These are phyloP conservation scores for Xylaria polymorpha DNA, from an alignment of 2,329 filamentous ascomycete species.

Conservation along the genomic window DNA sequence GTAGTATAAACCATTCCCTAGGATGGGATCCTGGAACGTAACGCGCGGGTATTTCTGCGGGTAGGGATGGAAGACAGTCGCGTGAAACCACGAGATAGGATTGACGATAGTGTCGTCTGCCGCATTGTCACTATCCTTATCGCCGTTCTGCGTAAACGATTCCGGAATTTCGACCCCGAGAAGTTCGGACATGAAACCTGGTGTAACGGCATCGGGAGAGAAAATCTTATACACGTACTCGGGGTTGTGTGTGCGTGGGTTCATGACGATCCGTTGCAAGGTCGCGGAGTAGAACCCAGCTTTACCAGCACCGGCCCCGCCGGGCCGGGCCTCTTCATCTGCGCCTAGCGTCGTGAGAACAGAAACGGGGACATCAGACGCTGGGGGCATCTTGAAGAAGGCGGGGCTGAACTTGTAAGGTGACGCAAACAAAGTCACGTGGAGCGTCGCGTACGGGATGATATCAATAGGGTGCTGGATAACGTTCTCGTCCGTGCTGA, in stretches of 20 bases:
- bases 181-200: constrained; percentile 64
- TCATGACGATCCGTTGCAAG: constrained; percentile 72
- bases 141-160: constrained; percentile 48
- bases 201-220: constrained; percentile 64
- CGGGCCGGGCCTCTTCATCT: constrained; percentile 63
- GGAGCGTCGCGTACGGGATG: constrained; percentile 86
- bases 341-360: constrained; percentile 84
- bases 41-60: constrained; percentile 85
- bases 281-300: constrained; percentile 89
- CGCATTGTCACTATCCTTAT: constrained; percentile 46
- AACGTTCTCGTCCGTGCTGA: constrained; percentile 61
- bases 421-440: constrained; percentile 90
- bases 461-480: constrained; percentile 77
- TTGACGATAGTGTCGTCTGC: constrained; percentile 51
- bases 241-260: constrained; percentile 64
- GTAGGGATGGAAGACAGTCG: constrained; percentile 85
- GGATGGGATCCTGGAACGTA: constrained; percentile 83
- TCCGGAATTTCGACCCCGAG: constrained; percentile 62
- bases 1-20: constrained; percentile 76
- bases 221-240: constrained; percentile 76
- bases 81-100: constrained; percentile 79
- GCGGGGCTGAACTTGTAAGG: constrained; percentile 75
- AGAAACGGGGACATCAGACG: constrained; percentile 72
- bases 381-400: constrained; percentile 76
- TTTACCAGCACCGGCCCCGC: constrained; percentile 72